Base-by-base conservation (phyloP, 2,329 filamentous ascomycete species). In the Tolypocladium inflatum region DNA sequence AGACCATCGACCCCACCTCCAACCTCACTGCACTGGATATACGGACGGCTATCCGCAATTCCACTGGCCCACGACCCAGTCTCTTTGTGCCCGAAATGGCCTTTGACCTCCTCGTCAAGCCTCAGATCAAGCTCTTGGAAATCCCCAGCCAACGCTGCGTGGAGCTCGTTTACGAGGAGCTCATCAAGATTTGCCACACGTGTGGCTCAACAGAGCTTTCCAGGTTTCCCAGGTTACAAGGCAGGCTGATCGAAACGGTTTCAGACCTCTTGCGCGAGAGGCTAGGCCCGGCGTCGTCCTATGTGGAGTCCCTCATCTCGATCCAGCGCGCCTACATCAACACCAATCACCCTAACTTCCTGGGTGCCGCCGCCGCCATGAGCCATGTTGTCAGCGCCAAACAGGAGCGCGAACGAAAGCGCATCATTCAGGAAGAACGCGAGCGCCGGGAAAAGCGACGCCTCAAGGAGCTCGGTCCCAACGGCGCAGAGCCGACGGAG, bases 291-390 rank as follows among this genome's bases (percentile, higher is more conserved):
- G 86, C 89, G 58, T 96, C 93, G 2, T 82, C 76, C 56, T 99
- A 99, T 65, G 94, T 99, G 50, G 94, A 97, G 73, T 97, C 93
- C 45, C 80, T 99, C 61, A 99, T 99, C 64, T 89, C 94, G 33
- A 99, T 99, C 60, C 94, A 99, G 74, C 85, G 94, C 64, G 94
- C 94, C 23, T 99, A 99, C 74, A 97, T 99, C 76, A 99, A 99
- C 78, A 99, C 94, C 48, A 99, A 99, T 69, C 94, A 99, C 71
- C 94, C 94, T 54, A 99, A 99, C 74, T 99, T 99, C 78, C 84
- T 97, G 19, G 94, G 94, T 51, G 94, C 94, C 19, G 93, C 94
- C 26, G 93, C 92, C 41, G 94, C 94, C 62, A 99, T 99, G 94
- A 93, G 91, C 64, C 91, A 94, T 54, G 93, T 99, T 53, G 95